Percentiles rank a stretch among this genome's conserved stretches.
Evolutionary conservation across 2,329 filamentous ascomycete species (phyloP).

Genomic region (Claviceps citrina): DNA sequence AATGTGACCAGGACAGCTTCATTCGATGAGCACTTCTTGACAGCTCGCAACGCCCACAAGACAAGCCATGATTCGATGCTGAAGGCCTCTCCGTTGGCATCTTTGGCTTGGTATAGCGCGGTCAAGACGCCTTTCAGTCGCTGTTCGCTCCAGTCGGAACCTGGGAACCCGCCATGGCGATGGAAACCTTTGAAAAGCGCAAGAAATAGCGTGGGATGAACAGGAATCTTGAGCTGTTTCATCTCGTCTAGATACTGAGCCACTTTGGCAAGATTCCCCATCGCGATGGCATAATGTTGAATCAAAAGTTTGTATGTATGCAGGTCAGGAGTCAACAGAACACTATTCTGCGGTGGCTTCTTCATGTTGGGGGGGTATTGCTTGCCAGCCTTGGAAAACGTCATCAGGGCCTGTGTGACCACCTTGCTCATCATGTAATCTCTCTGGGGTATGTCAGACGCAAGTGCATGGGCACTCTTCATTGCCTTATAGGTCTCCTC

Average conservation of each 20-base stretch:
- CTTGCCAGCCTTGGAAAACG: conserved; percentile 39
- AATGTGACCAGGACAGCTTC: conserved; percentile 41
- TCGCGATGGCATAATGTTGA: conserved; percentile 51
- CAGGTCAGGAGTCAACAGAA: conserved; percentile 57
- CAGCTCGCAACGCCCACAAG: conserved; percentile 46
- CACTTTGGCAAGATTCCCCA: conserved; percentile 59
- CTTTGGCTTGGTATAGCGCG: conserved; percentile 43
- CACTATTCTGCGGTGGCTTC: conserved; percentile 39
- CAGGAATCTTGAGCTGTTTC: conserved; percentile 48
- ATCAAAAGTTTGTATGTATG: conserved; percentile 70
- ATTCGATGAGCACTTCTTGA: conserved; percentile 40
- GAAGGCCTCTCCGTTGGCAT: conserved; percentile 30
- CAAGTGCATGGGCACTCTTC: conserved; percentile 43
- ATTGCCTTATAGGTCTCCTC: conserved; percentile 73
- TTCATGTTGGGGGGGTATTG: conserved; percentile 41
- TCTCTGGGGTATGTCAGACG: conserved; percentile 24
- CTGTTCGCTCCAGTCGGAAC: conserved; percentile 56
- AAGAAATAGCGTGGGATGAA: conserved; percentile 65
- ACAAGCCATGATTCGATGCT: conserved; percentile 45
- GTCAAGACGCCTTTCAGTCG: conserved; percentile 54
- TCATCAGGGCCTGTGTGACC: conserved; percentile 40
- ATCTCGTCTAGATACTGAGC: conserved; percentile 66
- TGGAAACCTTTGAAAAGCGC: conserved; percentile 72
- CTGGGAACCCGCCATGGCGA: conserved; percentile 46
- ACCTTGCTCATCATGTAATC: conserved; percentile 32